A percentile compares a stretch with the other conserved stretches of the same genome.
Evolutionary conservation across 2,329 filamentous ascomycete genomes (phyloP).

Genomic region (Scedosporium apiospermum): DNA sequence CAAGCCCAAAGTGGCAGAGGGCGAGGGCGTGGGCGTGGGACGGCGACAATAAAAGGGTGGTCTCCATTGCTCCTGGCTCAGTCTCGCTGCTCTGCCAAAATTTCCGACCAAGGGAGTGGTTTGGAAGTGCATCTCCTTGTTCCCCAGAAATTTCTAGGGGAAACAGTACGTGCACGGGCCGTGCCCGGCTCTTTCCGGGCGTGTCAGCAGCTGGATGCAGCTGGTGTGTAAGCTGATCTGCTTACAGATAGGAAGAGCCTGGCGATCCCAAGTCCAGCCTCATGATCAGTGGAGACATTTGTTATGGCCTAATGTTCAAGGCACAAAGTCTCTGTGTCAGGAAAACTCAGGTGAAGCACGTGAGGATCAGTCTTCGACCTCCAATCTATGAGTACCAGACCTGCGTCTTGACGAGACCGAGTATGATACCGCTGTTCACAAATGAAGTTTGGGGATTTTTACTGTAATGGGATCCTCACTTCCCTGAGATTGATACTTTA

Average conservation of each 20-base stretch:
- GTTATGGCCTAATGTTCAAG: background rate
- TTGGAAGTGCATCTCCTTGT: slow-evolving; percentile 3
- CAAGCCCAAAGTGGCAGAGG: slow-evolving; percentile 1
- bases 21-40: slow-evolving; percentile 4
- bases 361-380: too few species aligned
- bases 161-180: slow-evolving; percentile 1
- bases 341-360: background rate
- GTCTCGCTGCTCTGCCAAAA: background rate
- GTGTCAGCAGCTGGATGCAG: background rate
- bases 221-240: background rate
- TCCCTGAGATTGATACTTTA: too few species aligned
- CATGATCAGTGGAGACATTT: background rate
- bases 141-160: slow-evolving; percentile 1
- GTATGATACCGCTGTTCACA: too few species aligned
- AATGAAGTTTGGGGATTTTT: too few species aligned
- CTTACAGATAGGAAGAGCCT: background rate
- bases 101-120: slow-evolving; percentile 3
- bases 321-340: background rate
- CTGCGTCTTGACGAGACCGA: too few species aligned
- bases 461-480: too few species aligned
- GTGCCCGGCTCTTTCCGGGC: background rate
- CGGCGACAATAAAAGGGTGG: slow-evolving; percentile 6
- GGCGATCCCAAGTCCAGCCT: background rate
- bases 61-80: slow-evolving; percentile 2
- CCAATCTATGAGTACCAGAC: too few species aligned